These are phyloP conservation scores for Eutrema heterophyllum DNA, from an alignment of 345 rosid genomes.

Conservation along the genomic window DNA sequence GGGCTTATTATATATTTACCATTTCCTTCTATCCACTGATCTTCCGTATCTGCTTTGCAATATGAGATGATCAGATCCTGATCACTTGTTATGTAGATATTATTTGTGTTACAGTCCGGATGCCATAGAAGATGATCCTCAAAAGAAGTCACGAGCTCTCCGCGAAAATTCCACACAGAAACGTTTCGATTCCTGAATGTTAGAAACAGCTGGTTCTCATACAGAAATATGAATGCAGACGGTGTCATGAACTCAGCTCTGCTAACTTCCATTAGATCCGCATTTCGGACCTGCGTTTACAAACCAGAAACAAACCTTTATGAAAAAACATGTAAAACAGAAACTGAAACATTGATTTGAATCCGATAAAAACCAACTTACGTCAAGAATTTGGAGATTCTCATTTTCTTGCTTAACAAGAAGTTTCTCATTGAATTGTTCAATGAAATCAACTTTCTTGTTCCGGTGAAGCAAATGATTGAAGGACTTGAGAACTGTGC, in stretches of 20 bases:
- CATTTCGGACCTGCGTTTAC: slow-evolving; percentile 60
- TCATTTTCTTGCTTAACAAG: slow-evolving; percentile 98
- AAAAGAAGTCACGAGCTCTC: slow-evolving; percentile 95
- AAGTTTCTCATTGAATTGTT: slow-evolving; percentile 96
- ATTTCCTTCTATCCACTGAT: slow-evolving; percentile 82
- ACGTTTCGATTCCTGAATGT: slow-evolving; percentile 86
- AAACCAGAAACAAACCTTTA: slow-evolving; percentile 1
- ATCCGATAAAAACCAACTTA: slow-evolving; percentile 32
- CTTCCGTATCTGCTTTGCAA: slow-evolving; percentile 93
- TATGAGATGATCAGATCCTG: slow-evolving; percentile 97
- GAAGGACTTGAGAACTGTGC: slow-evolving; percentile 87
- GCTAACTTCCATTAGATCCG: slow-evolving; percentile 79
- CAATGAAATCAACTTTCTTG: slow-evolving; percentile 97
- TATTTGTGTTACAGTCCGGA: slow-evolving; percentile 96
- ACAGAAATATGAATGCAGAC: slow-evolving; percentile 88
- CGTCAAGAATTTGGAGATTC: slow-evolving; percentile 97
- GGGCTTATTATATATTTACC: slow-evolving; percentile 40
- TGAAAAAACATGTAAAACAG: not conserved
- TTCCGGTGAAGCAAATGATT: slow-evolving; percentile 87
- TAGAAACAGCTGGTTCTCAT: slow-evolving; percentile 90
- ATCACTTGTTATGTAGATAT: slow-evolving; percentile 92
- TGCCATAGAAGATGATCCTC: slow-evolving; percentile 97
- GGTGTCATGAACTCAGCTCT: slow-evolving; percentile 87
- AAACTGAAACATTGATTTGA: not conserved
- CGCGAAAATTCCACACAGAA: slow-evolving; percentile 93